A percentile compares a stretch with the other conserved stretches of the same genome.
Evolutionary conservation across 2,329 filamentous ascomycete species (phyloP).

Genomic region (Claviceps humidiphila): DNA sequence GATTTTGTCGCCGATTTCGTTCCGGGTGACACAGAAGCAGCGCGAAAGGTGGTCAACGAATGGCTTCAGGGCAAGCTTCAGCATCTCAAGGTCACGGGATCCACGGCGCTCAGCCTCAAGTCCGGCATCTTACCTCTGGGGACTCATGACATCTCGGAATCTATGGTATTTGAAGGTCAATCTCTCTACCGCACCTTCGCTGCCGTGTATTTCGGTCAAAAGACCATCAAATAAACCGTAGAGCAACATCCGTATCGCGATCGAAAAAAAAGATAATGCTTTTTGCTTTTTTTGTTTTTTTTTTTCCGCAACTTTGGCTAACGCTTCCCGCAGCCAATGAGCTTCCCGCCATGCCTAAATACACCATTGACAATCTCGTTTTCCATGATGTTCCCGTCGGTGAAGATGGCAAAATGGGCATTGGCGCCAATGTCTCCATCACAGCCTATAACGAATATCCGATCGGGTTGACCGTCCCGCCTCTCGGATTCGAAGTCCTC

Average conservation of each 20-base stretch:
- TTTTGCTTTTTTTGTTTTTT: background rate
- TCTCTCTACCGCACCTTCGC: conserved; percentile 52
- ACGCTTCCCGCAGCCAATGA: conserved; percentile 41
- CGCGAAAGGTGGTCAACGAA: conserved; percentile 72
- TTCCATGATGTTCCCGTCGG: conserved; percentile 55
- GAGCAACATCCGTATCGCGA: conserved; percentile 1
- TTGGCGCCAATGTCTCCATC: conserved; percentile 70
- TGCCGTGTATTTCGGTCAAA: conserved; percentile 48
- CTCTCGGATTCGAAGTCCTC: conserved; percentile 72
- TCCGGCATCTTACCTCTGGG: conserved; percentile 72
- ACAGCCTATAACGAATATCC: conserved; percentile 65
- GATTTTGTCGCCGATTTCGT: conserved; percentile 67
- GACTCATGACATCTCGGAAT: conserved; percentile 60
- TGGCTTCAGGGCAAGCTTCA: conserved; percentile 72
- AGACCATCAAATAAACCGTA: conserved; percentile 24
- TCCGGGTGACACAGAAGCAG: conserved; percentile 62
- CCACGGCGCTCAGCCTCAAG: conserved; percentile 58
- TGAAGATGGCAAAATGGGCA: conserved; percentile 41
- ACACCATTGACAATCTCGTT: conserved; percentile 70
- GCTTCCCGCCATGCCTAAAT: conserved; percentile 65
- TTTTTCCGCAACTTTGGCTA: conserved; percentile 11
- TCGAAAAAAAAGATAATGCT: background rate
- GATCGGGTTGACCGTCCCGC: conserved; percentile 60
- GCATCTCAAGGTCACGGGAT: conserved; percentile 57
- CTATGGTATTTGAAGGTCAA: conserved; percentile 73